Percentiles rank a stretch among this genome's conserved stretches.
phyloP scores from a whole-genome alignment of 2,329 filamentous ascomycete species.

The Hawksworthiomyces lignivorus region DNA sequence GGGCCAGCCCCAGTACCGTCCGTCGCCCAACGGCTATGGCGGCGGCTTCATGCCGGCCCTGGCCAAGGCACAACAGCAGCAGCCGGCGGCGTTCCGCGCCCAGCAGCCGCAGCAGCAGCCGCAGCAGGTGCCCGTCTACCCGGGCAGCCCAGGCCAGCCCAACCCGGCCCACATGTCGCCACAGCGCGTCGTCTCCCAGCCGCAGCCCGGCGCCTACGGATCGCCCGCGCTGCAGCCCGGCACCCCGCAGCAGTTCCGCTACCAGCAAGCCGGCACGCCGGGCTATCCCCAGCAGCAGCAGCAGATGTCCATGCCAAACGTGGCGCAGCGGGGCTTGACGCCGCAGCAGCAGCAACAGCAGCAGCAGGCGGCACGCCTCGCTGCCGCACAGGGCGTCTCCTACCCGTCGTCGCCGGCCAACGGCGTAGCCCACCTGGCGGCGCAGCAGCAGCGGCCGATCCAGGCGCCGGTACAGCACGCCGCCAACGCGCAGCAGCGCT shows the following conservation, averaged over 20 bases:
- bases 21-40: too few relatives aligned
- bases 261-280: slow-evolving; percentile 11
- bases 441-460: slow-evolving; percentile 34
- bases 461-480: slow-evolving; percentile 29
- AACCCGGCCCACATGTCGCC: slow-evolving; percentile 10
- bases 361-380: slow-evolving; percentile 23
- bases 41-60: too few relatives aligned
- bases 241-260: slow-evolving; percentile 34
- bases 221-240: slow-evolving; percentile 31
- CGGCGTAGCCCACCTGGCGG: slow-evolving; percentile 29
- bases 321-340: slow-evolving; percentile 20
- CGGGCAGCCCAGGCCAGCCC: slow-evolving; percentile 3
- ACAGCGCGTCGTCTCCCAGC: slow-evolving; percentile 21
- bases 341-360: slow-evolving; percentile 23
- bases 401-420: slow-evolving; percentile 36
- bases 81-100: slow-evolving; percentile 39
- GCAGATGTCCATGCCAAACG: too few relatives aligned
- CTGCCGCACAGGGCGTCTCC: slow-evolving; percentile 2
- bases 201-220: slow-evolving; percentile 26
- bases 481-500: slow-evolving; percentile 8
- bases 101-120: slow-evolving; percentile 24
- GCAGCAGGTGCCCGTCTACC: slow-evolving; percentile 28
- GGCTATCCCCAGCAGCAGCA: slow-evolving; percentile 17
- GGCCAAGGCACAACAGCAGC: slow-evolving; percentile 40
- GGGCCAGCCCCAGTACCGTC: slow-evolving; percentile 33